Conservation (phyloP, 768 basidiomycete genomes). For the Serendipita sp. region DNA sequence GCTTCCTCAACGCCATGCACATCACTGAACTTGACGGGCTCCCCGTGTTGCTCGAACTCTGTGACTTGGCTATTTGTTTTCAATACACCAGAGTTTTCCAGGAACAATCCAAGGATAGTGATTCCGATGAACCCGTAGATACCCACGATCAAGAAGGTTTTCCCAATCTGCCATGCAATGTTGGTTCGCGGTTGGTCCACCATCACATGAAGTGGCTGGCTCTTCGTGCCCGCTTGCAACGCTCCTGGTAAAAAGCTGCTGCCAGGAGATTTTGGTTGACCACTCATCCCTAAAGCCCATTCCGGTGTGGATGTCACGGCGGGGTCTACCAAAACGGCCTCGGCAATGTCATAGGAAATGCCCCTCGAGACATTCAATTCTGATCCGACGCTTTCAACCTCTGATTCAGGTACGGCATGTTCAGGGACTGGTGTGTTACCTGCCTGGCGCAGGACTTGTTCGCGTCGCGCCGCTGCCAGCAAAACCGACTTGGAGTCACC, state of each 20-base stretch:
- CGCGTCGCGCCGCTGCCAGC: constrained; percentile 51
- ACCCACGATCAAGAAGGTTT: neutral
- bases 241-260: neutral
- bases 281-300: neutral
- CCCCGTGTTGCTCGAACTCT: constrained; percentile 76
- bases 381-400: neutral
- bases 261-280: neutral
- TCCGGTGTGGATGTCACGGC: neutral
- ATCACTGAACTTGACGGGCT: constrained; percentile 79
- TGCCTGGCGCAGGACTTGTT: constrained; percentile 36
- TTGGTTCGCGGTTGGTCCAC: neutral
- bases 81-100: constrained; percentile 87
- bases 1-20: constrained; percentile 97
- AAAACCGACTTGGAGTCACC: constrained; percentile 41
- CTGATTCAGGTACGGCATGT: neutral
- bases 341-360: neutral
- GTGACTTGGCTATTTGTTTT: constrained; percentile 69
- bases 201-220: neutral
- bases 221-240: neutral
- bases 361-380: neutral
- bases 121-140: constrained; percentile 33
- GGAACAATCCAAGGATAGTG: constrained; percentile 70
- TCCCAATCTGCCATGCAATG: neutral
- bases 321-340: neutral
- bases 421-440: constrained; percentile 11